Evolutionary conservation across 2,329 filamentous ascomycete genomes (phyloP).

Genomic region (Cercospora sp.): DNA sequence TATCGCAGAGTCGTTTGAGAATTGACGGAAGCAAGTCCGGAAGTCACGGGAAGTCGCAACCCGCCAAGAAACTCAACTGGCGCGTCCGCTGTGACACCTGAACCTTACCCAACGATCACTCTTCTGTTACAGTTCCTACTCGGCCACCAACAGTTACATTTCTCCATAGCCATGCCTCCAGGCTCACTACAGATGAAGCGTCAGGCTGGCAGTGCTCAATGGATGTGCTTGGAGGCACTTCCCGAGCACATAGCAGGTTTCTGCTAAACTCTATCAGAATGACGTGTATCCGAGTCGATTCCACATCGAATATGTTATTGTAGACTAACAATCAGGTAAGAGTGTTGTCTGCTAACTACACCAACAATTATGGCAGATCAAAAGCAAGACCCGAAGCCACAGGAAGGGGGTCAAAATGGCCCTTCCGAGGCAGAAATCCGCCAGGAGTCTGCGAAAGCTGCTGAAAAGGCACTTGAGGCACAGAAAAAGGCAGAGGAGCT

Average conservation of each 20-base stretch:
- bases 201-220: background rate
- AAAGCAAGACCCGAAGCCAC: background rate
- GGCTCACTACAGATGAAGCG: background rate
- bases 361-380: slow-evolving; percentile 1
- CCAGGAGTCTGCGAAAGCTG: slow-evolving; percentile 33
- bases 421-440: slow-evolving; percentile 27
- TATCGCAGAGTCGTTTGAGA: background rate
- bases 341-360: background rate
- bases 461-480: slow-evolving; percentile 29
- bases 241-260: slow-evolving; percentile 10
- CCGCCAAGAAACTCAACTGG: slow-evolving; percentile 1
- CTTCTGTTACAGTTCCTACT: background rate
- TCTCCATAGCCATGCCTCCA: background rate
- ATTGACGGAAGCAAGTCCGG: background rate
- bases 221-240: background rate
- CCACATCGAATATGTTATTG: background rate
- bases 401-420: background rate
- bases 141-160: background rate
- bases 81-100: background rate
- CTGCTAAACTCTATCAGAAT: slow-evolving; percentile 17
- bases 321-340: background rate
- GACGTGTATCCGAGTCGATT: slow-evolving; percentile 10
- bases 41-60: background rate
- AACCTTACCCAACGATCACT: background rate
- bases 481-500: slow-evolving; percentile 34